Conservation (phyloP, 345 rosid genomes). For the Euphorbia pulcherrima region DNA sequence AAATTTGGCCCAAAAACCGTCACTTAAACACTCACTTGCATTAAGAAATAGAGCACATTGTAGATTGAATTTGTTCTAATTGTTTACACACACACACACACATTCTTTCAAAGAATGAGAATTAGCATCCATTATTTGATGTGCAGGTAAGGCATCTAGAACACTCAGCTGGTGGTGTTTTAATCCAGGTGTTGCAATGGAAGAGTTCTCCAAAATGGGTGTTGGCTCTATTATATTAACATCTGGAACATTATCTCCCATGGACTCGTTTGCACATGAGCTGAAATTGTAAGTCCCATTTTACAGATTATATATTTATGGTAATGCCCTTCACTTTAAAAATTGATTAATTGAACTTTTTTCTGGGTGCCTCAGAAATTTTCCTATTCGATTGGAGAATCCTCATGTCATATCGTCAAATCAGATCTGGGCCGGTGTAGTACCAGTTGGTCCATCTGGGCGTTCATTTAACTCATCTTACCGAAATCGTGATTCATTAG, state of each 20-base stretch:
- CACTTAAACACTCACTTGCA: neutral
- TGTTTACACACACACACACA: too few species aligned
- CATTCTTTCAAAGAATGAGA: constrained; percentile 1
- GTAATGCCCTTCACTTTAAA: constrained; percentile 11
- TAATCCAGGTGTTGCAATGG: constrained; percentile 95
- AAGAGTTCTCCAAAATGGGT: constrained; percentile 62
- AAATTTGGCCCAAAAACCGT: neutral
- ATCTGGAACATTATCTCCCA: constrained; percentile 93
- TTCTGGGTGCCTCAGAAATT: constrained; percentile 50
- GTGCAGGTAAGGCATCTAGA: constrained; percentile 77
- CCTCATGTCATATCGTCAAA: constrained; percentile 93
- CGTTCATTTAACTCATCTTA: constrained; percentile 73
- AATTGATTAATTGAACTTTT: constrained; percentile 26
- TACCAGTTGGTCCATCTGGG: constrained; percentile 82
- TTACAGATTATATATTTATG: constrained; percentile 15
- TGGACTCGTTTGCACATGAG: constrained; percentile 92
- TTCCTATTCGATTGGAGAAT: constrained; percentile 88
- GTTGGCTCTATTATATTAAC: constrained; percentile 87
- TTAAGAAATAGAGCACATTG: neutral
- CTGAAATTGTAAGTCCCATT: constrained; percentile 62
- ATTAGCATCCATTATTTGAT: constrained; percentile 1
- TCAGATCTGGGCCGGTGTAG: constrained; percentile 96
- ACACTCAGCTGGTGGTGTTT: constrained; percentile 99
- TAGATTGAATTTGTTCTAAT: constrained; percentile 10
- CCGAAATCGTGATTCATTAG: constrained; percentile 66